A percentile compares a stretch with the other conserved stretches of the same genome.
phyloP scores from a whole-genome alignment of 2,329 filamentous ascomycete genomes.

The Penicillium sp. region DNA sequence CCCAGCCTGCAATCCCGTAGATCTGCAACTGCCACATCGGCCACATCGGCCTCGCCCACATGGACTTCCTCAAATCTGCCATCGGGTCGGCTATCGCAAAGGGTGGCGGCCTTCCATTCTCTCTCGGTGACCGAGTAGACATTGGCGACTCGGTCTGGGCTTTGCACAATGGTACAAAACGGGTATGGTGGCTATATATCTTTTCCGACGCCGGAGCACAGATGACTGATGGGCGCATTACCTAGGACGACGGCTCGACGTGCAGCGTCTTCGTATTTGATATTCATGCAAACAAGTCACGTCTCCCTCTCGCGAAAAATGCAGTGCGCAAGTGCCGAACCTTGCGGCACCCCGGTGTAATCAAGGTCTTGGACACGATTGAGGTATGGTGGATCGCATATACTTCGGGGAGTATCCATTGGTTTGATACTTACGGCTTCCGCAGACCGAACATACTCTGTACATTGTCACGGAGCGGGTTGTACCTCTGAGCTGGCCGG shows the following conservation, averaged over 20 bases:
- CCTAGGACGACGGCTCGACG: constrained; percentile 84
- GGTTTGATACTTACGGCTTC: constrained; percentile 15
- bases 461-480: constrained; percentile 95
- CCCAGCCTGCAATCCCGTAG: not conserved
- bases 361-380: constrained; percentile 90
- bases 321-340: constrained; percentile 92
- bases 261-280: constrained; percentile 99
- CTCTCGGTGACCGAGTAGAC: constrained; percentile 89
- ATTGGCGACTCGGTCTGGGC: constrained; percentile 93
- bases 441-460: constrained; percentile 85
- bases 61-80: constrained; percentile 98
- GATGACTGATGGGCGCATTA: constrained; percentile 9
- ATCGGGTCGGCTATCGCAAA: constrained; percentile 96
- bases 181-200: constrained; percentile 55
- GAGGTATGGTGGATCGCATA: constrained; percentile 62
- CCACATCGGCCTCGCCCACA: constrained; percentile 41
- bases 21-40: constrained; percentile 1
- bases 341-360: constrained; percentile 87
- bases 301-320: constrained; percentile 85
- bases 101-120: constrained; percentile 88
- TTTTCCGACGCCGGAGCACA: not conserved
- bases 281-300: constrained; percentile 74
- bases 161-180: constrained; percentile 90
- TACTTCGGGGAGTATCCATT: not conserved
- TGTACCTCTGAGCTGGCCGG: constrained; percentile 83